A percentile compares a stretch with the other conserved stretches of the same genome.
Evolutionary conservation across 2,329 filamentous ascomycete genomes (phyloP).

Genomic region (Fusarium virguliforme): DNA sequence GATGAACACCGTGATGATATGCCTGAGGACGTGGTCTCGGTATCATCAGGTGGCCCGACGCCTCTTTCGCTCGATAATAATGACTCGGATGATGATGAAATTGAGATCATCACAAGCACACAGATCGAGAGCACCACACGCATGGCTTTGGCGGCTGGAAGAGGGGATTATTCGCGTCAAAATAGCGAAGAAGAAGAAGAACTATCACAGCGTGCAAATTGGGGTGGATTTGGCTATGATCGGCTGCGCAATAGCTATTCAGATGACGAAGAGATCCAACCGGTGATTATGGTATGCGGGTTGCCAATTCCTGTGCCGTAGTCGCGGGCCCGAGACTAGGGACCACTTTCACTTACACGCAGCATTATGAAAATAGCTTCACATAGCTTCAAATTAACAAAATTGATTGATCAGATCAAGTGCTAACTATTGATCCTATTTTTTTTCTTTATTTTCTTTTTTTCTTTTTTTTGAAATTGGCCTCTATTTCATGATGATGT

Average conservation of each 20-base stretch:
- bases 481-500: background rate
- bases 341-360: background rate
- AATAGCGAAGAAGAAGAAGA: background rate
- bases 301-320: background rate
- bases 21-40: background rate
- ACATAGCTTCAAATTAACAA: background rate
- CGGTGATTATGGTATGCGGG: background rate
- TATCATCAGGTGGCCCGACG: background rate
- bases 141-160: background rate
- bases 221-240: background rate
- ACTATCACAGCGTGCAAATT: background rate
- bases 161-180: background rate
- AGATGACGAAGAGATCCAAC: background rate
- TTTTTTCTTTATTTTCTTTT: no score
- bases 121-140: background rate
- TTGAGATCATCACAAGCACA: background rate
- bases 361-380: background rate
- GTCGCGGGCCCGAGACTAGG: background rate
- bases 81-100: background rate
- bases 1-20: background rate
- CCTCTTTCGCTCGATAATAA: background rate
- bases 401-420: background rate
- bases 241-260: background rate
- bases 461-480: background rate
- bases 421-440: background rate